These are phyloP conservation scores for Camellia sinensis DNA, from an alignment of 148 eudicot genomes.

Conservation along the genomic window DNA sequence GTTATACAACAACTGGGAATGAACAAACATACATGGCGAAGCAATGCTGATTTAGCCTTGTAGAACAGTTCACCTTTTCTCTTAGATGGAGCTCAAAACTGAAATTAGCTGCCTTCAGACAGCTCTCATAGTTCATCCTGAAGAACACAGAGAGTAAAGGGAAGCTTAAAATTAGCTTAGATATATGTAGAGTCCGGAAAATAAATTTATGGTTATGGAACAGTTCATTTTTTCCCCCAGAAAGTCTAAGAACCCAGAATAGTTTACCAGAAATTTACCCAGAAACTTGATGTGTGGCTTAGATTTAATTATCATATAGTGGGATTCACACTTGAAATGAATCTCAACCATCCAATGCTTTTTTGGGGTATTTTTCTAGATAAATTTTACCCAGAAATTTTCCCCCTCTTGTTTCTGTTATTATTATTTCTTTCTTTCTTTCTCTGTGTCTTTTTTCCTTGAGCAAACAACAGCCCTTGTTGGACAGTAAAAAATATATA, in stretches of 20 bases:
- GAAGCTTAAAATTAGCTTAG: neutral
- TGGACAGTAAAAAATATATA: neutral
- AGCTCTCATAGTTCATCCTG: conserved; percentile 23
- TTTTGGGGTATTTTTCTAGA: too few species aligned
- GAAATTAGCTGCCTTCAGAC: neutral
- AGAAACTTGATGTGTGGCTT: neutral
- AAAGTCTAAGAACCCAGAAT: neutral
- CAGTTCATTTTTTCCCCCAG: neutral
- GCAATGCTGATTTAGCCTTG: neutral
- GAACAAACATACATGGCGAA: neutral
- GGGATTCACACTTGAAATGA: too few species aligned
- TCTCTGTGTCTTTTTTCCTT: neutral
- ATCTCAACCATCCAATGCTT: too few species aligned
- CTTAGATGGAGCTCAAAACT: neutral
- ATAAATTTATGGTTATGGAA: neutral
- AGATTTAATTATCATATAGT: too few species aligned
- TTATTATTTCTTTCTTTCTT: too few species aligned
- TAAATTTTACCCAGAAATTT: too few species aligned
- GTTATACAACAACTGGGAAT: neutral
- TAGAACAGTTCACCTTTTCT: neutral
- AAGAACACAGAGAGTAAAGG: neutral
- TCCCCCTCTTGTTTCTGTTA: too few species aligned
- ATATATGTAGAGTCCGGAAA: neutral
- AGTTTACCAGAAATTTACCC: neutral
- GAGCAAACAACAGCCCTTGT: neutral